Conservation (phyloP, 176 grass and related monocot genomes). For the Avena eriantha region DNA sequence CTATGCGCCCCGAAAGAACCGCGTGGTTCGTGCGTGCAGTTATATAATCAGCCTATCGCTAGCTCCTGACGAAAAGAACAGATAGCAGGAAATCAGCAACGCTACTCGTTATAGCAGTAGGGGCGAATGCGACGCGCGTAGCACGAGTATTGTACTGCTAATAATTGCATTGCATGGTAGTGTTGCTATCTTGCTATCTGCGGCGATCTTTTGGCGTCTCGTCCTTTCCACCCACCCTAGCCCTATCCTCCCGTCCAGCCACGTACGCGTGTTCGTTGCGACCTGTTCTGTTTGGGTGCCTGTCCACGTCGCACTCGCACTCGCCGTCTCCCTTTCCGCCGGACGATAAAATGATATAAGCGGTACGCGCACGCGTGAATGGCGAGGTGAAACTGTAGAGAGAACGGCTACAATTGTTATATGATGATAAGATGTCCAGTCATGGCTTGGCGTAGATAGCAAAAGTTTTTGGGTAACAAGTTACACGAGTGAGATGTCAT, state of each 20-base stretch:
- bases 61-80: too few relatives aligned
- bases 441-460: neutral
- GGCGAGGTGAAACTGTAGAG: neutral
- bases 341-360: neutral
- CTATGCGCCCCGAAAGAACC: too few relatives aligned
- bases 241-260: neutral
- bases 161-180: neutral
- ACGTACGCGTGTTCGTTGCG: constrained; percentile 16
- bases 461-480: too few relatives aligned
- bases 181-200: neutral
- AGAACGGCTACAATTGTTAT: neutral
- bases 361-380: neutral
- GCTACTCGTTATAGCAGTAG: too few relatives aligned
- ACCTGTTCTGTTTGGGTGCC: neutral
- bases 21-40: too few relatives aligned
- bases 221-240: constrained; percentile 19
- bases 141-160: too few relatives aligned
- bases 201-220: constrained; percentile 9
- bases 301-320: neutral
- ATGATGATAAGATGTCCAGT: neutral
- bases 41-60: too few relatives aligned
- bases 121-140: too few relatives aligned
- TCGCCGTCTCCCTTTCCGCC: neutral
- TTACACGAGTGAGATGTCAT: too few relatives aligned
- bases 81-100: too few relatives aligned